Evolutionary conservation across 768 basidiomycete species (phyloP).

Genomic region (Mycena alexandri): DNA sequence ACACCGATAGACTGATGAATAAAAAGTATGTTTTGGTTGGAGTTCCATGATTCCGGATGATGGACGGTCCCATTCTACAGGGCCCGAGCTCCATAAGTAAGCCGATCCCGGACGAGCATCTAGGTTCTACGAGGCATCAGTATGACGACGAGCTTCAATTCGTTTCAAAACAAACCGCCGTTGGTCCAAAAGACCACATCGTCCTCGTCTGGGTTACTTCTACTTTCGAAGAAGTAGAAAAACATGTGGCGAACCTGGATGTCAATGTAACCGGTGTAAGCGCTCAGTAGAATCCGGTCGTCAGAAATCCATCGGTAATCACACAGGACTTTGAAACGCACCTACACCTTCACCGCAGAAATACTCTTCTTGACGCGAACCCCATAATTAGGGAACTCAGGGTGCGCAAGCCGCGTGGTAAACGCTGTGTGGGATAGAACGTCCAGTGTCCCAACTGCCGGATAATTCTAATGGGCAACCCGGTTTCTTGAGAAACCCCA

Average conservation of each 20-base stretch:
- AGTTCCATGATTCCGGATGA: conserved; percentile 64
- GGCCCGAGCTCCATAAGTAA: conserved; percentile 46
- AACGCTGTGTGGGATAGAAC: conserved; percentile 18
- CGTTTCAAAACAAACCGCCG: conserved; percentile 51
- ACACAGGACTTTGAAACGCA: conserved; percentile 33
- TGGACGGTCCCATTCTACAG: conserved; percentile 58
- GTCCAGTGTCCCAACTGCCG: not conserved
- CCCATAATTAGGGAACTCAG: conserved; percentile 56
- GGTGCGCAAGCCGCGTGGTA: conserved; percentile 50
- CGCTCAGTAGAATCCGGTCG: conserved; percentile 38
- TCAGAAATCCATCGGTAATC: no score
- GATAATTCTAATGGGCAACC: no score
- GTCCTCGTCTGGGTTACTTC: conserved; percentile 58
- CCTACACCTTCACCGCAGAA: conserved; percentile 54
- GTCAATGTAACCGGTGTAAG: conserved; percentile 65
- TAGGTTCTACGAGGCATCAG: conserved; percentile 1
- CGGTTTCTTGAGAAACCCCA: no score
- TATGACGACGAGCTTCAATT: not conserved
- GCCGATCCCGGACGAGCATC: conserved; percentile 17
- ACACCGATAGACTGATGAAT: conserved; percentile 61
- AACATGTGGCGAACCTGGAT: conserved; percentile 60
- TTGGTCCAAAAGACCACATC: conserved; percentile 66
- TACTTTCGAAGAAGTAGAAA: conserved; percentile 71
- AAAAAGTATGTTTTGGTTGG: conserved; percentile 61
- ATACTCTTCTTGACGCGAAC: conserved; percentile 52